phyloP scores from a whole-genome alignment of 768 basidiomycete genomes.

The Daedalea quercina region DNA sequence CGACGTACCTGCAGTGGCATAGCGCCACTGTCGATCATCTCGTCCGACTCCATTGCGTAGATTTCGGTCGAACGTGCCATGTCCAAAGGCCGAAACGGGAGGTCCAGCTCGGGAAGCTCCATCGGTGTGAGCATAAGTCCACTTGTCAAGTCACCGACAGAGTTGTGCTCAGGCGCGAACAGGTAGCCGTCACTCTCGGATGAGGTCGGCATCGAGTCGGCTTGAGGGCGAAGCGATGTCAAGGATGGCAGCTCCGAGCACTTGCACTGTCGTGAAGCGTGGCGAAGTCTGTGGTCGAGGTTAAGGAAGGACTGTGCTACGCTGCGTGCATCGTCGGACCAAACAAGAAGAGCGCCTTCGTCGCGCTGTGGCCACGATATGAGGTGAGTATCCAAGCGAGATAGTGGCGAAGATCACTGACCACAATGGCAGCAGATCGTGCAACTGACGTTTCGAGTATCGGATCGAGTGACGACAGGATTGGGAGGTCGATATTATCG shows the following conservation, averaged over 20 bases:
- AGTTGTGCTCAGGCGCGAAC: no score
- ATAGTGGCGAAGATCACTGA: background rate
- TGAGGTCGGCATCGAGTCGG: no score
- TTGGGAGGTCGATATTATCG: background rate
- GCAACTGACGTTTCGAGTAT: background rate
- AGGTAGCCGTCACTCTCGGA: no score
- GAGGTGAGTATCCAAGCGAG: background rate
- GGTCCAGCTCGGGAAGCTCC: no score
- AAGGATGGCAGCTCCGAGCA: background rate
- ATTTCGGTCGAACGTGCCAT: no score
- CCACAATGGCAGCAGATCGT: background rate
- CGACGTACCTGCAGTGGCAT: no score
- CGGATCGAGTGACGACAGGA: background rate
- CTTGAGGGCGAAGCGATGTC: no score
- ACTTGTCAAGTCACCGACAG: no score
- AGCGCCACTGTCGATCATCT: no score
- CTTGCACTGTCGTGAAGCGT: background rate
- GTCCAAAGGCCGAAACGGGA: no score
- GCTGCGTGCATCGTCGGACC: background rate
- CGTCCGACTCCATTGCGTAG: no score
- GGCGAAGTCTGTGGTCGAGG: background rate
- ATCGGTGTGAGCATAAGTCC: no score
- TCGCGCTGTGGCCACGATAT: background rate
- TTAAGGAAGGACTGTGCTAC: background rate
- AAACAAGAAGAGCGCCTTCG: slow-evolving; percentile 1